Base-by-base conservation (phyloP, 495 filamentous ascomycete genomes). In the Jackrogersella multiformis region DNA sequence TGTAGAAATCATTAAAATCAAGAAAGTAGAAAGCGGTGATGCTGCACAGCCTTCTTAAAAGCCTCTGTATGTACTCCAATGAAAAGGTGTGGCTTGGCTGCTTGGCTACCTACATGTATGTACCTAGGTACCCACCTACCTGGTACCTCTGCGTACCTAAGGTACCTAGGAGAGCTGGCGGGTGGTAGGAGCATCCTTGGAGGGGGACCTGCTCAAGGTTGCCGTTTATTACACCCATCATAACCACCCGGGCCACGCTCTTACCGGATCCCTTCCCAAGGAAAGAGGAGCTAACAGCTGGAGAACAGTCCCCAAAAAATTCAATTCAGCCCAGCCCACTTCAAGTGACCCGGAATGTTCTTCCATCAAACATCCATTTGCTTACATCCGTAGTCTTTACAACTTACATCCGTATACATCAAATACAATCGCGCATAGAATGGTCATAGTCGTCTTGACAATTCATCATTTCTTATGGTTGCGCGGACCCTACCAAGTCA, bases 321-420 rank as follows among this genome's bases (percentile, higher is more conserved):
- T 44, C 45, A 57, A 68, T 68, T 63, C 65, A 69, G 66, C 66
- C 59, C 58, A 63, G 65, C 65, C 58, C 57, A 58, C 51, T 30
- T 52, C n/a, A 49, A 32, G 44, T 61, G 52, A 65, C 15, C 56
- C 55, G 49, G 10, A 67, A 55, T 60, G 18, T 56, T 61, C 54
- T 57, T 36, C 58, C 53, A 57, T 42, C 46, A 62, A 66, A 66
- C 60, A 30, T 30, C 26, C 26, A 30, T 30, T 30, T 30, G n/a
- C n/a, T n/a, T n/a, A n/a, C n/a, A n/a, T n/a, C n/a, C n/a, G n/a
- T n/a, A n/a, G n/a, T n/a, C n/a, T n/a, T n/a, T n/a, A n/a, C n/a
- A n/a, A 44, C 8, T 18, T 42, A 42, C 18, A 23, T 18, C 8
- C 4, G 7, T 44, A 8, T 24, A 15, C 10, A 13, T 55, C 21